Percentiles rank a stretch among this genome's conserved stretches.
Evolutionary conservation across 2,329 filamentous ascomycete genomes (phyloP).

Genomic region (Aspergillus sojae): DNA sequence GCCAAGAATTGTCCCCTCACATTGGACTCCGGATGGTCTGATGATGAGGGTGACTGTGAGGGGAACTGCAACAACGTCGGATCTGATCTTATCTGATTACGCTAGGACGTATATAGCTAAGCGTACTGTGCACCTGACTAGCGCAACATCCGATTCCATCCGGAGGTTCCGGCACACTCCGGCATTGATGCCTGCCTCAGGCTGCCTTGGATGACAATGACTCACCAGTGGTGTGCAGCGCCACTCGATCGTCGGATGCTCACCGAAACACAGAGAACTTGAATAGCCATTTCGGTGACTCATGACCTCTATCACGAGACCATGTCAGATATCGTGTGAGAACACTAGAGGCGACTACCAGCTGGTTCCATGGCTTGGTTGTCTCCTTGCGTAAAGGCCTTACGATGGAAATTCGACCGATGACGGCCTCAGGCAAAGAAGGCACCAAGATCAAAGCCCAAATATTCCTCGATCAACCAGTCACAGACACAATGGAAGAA

Average conservation of each 20-base stretch:
- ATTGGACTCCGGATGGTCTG: not conserved
- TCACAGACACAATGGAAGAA: not conserved
- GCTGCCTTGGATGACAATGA: not conserved
- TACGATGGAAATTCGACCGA: not conserved
- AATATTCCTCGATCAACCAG: not conserved
- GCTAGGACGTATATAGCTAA: constrained; percentile 9
- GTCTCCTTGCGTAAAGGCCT: not conserved
- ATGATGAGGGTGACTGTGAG: constrained; percentile 5
- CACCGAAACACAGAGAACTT: not conserved
- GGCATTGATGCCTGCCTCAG: not conserved
- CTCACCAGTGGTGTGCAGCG: not conserved
- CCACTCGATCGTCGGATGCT: not conserved
- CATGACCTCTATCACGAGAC: not conserved
- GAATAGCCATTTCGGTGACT: not conserved
- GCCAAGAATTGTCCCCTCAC: not conserved
- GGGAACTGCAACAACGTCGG: constrained; percentile 3
- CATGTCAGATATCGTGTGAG: not conserved
- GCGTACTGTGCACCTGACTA: not conserved
- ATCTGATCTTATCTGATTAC: constrained; percentile 41
- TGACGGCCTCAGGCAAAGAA: not conserved
- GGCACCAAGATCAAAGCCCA: not conserved
- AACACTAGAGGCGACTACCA: not conserved
- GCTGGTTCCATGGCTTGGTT: not conserved
- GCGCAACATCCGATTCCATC: not conserved
- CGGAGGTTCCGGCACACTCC: constrained; percentile 3